Percentiles rank a stretch among this genome's conserved stretches.
phyloP scores from a whole-genome alignment of 495 filamentous ascomycete genomes.

The Penicillium pulvis region DNA sequence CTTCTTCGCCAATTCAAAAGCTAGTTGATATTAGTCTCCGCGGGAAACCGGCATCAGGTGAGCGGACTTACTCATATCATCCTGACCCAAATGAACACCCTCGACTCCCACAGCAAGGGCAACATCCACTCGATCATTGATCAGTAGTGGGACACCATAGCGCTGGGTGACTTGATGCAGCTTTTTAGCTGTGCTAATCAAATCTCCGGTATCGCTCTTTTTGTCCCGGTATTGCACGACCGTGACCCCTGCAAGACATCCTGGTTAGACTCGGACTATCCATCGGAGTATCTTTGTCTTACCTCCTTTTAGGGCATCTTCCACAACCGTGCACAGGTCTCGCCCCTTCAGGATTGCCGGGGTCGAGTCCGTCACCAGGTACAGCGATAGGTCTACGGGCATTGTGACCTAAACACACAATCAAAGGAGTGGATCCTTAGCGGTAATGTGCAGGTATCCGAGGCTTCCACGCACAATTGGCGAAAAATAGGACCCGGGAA shows the following conservation, averaged over 20 bases:
- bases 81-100: conserved; percentile 92
- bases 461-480: conserved; percentile 12
- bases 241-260: conserved; percentile 61
- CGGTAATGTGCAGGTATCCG: neutral
- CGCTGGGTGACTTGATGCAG: conserved; percentile 68
- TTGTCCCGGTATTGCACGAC: conserved; percentile 93
- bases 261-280: conserved; percentile 6
- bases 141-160: conserved; percentile 78
- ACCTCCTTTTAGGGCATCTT: conserved; percentile 74
- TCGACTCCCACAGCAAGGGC: conserved; percentile 83
- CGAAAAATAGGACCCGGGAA: neutral
- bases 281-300: conserved; percentile 9
- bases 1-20: conserved; percentile 61
- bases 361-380: conserved; percentile 92
- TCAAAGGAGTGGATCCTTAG: neutral
- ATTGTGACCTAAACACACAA: conserved; percentile 22
- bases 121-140: conserved; percentile 96
- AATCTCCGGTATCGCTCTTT: conserved; percentile 69
- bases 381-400: conserved; percentile 64
- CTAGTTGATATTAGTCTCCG: conserved; percentile 10
- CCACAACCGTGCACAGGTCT: conserved; percentile 73
- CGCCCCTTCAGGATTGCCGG: conserved; percentile 70
- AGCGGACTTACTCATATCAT: conserved; percentile 75
- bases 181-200: conserved; percentile 68
- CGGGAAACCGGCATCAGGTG: neutral